These are phyloP conservation scores for Tetrapyrgos nigripes DNA, from an alignment of 1,284 basidiomycete genomes.

Conservation along the genomic window DNA sequence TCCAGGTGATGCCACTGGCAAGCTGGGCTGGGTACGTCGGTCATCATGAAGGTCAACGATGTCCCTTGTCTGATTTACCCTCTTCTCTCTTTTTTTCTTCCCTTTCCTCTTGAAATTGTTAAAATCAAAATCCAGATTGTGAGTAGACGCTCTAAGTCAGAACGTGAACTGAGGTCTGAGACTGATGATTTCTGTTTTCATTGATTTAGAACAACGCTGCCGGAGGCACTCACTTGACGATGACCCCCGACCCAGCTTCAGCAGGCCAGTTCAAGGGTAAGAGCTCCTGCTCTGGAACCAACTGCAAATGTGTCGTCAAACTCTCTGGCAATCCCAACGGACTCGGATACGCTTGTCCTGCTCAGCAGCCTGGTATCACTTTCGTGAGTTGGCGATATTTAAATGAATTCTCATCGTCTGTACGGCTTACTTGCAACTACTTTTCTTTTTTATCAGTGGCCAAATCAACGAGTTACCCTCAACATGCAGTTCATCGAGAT, in stretches of 20 bases:
- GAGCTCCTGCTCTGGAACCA: slow-evolving; percentile 3
- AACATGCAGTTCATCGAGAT: slow-evolving; percentile 9
- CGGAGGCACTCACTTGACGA: background rate
- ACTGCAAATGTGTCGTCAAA: slow-evolving; percentile 4
- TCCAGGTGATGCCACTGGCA: background rate
- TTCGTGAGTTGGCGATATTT: background rate
- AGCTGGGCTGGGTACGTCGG: background rate
- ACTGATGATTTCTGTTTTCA: background rate
- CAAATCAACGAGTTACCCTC: slow-evolving; percentile 2
- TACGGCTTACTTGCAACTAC: background rate
- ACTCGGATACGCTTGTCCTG: slow-evolving; percentile 1
- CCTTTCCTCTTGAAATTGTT: background rate
- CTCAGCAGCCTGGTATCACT: slow-evolving; percentile 6
- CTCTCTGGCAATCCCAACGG: background rate
- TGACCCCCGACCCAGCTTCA: background rate
- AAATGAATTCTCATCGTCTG: background rate
- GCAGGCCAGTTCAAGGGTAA: slow-evolving; percentile 4
- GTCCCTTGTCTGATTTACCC: too few relatives aligned
- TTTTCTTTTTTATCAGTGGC: background rate
- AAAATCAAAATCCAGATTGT: background rate
- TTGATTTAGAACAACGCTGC: slow-evolving; percentile 1
- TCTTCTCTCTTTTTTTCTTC: too few relatives aligned
- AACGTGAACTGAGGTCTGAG: too few relatives aligned
- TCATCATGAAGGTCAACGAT: background rate
- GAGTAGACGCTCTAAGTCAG: background rate